Evolutionary conservation across 2,329 filamentous ascomycete genomes (phyloP).

Genomic region (Calonectria pseudoturangicola): DNA sequence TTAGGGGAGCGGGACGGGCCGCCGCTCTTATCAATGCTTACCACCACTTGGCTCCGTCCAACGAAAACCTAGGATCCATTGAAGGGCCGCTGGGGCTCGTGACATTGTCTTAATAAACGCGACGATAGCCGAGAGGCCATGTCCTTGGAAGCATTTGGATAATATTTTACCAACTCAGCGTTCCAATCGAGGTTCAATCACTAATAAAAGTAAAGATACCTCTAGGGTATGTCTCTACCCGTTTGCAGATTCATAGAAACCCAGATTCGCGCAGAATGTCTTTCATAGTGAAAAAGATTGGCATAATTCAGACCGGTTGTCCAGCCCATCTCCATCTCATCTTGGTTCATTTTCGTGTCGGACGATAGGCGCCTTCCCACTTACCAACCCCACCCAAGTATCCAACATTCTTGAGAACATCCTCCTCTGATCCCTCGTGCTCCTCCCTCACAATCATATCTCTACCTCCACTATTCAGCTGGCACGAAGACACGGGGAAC

Average conservation of each 20-base stretch:
- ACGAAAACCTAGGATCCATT: neutral
- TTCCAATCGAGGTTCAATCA: neutral
- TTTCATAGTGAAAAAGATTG: neutral
- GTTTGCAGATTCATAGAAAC: neutral
- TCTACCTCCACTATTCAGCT: slow-evolving; percentile 16
- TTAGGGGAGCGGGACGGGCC: slow-evolving; percentile 5
- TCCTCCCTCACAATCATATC: slow-evolving; percentile 46
- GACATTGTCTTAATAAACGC: neutral
- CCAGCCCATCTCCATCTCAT: neutral
- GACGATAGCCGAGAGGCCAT: slow-evolving; percentile 3
- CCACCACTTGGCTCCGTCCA: slow-evolving; percentile 3
- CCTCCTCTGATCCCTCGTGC: slow-evolving; percentile 46
- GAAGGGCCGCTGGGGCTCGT: neutral
- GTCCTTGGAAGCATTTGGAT: no score
- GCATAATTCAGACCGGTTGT: neutral
- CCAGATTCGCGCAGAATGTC: neutral
- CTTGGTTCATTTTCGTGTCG: neutral
- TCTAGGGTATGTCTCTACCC: no score
- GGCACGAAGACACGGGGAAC: slow-evolving; percentile 43
- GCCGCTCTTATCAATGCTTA: slow-evolving; percentile 12
- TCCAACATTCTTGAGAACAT: slow-evolving; percentile 49
- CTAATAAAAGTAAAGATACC: no score
- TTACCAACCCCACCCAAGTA: slow-evolving; percentile 55
- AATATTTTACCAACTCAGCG: neutral
- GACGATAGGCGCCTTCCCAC: slow-evolving; percentile 29